Conservation (phyloP, 768 basidiomycete species). For the Hygrophorus pudorinus region DNA sequence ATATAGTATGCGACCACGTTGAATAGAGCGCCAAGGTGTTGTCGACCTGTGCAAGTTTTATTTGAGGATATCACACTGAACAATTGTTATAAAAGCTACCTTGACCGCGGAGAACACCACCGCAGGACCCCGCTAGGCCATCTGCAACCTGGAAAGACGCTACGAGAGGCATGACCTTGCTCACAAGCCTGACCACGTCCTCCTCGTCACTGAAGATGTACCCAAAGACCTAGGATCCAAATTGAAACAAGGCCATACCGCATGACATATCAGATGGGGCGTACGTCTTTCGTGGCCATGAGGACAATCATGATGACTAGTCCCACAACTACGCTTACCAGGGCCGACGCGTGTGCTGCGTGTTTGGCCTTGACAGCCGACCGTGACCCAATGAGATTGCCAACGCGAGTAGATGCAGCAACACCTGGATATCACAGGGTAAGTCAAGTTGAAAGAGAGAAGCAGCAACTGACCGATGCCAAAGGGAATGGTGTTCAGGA, state of each 20-base stretch:
- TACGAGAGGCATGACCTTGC: conserved; percentile 63
- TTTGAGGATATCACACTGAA: conserved; percentile 13
- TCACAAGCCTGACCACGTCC: conserved; percentile 48
- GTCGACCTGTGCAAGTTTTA: conserved; percentile 35
- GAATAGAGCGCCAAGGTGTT: conserved; percentile 66
- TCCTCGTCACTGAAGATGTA: conserved; percentile 60
- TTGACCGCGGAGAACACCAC: conserved; percentile 71
- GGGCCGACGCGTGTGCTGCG: conserved; percentile 52
- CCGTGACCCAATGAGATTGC: conserved; percentile 58
- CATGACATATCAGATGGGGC: not conserved
- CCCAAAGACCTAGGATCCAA: conserved; percentile 41
- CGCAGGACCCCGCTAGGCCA: conserved; percentile 52
- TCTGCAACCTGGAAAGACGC: conserved; percentile 77
- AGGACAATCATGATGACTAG: conserved; percentile 48
- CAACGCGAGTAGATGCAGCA: conserved; percentile 62
- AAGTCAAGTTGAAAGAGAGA: not conserved
- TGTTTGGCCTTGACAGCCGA: conserved; percentile 41
- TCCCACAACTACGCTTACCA: conserved; percentile 54
- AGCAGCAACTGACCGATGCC: conserved; percentile 39
- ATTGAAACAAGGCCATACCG: not conserved
- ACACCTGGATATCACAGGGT: conserved; percentile 20
- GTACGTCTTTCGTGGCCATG: conserved; percentile 42
- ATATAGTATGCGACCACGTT: conserved; percentile 72
- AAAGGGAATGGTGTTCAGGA: conserved; percentile 68
- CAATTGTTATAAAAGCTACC: conserved; percentile 31